Evolutionary conservation across 2,329 filamentous ascomycete genomes (phyloP).

Genomic region (Colletotrichum costaricense): DNA sequence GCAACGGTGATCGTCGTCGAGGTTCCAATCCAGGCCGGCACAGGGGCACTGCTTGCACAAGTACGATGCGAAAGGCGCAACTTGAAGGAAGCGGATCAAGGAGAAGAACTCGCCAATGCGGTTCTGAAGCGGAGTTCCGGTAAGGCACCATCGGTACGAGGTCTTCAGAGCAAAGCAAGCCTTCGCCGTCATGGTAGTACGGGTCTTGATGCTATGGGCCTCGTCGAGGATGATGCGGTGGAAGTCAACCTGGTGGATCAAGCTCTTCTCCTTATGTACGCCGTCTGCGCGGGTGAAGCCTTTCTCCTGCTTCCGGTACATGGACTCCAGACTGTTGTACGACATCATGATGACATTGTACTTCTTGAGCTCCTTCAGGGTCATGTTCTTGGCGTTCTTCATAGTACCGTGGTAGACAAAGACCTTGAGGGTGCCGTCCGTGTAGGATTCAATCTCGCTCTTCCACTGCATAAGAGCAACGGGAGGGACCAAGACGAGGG

Average conservation of each 20-base stretch:
- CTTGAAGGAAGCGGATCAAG: slow-evolving; percentile 88
- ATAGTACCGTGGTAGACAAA: slow-evolving; percentile 93
- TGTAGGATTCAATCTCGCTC: slow-evolving; percentile 82
- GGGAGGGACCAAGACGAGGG: slow-evolving; percentile 89
- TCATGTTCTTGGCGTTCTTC: slow-evolving; percentile 81
- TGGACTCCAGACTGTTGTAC: slow-evolving; percentile 90
- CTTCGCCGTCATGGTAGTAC: slow-evolving; percentile 91
- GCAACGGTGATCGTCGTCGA: slow-evolving; percentile 79
- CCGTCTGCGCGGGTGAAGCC: slow-evolving; percentile 86
- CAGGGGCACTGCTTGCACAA: slow-evolving; percentile 91
- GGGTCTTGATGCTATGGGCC: slow-evolving; percentile 92
- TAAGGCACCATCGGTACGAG: slow-evolving; percentile 94
- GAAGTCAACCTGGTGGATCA: slow-evolving; percentile 87
- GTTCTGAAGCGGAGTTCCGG: slow-evolving; percentile 95
- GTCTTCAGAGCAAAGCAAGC: slow-evolving; percentile 93
- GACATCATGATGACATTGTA: slow-evolving; percentile 98
- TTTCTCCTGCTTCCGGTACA: slow-evolving; percentile 92
- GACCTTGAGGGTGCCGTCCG: slow-evolving; percentile 88
- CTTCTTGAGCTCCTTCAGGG: slow-evolving; percentile 78
- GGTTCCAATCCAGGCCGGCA: slow-evolving; percentile 84
- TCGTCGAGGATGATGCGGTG: slow-evolving; percentile 96
- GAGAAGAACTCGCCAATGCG: slow-evolving; percentile 98
- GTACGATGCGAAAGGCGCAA: slow-evolving; percentile 91
- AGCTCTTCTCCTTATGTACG: slow-evolving; percentile 80
- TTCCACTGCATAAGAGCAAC: slow-evolving; percentile 98